Evolutionary conservation across 2,329 filamentous ascomycete species (phyloP).

Genomic region (Scedosporium aurantiacum): DNA sequence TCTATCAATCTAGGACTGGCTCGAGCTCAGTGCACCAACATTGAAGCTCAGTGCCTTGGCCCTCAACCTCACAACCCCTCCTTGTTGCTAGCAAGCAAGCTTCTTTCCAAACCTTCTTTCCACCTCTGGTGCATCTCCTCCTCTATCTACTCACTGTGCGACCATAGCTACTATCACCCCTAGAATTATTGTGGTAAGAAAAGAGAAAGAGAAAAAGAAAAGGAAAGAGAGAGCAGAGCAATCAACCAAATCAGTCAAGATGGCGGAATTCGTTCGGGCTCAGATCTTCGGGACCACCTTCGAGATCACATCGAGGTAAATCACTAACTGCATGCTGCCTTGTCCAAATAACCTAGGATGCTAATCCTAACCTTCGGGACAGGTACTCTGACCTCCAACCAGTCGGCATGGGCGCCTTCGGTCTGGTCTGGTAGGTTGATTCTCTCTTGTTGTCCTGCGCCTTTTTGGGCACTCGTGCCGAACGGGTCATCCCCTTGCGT

Average conservation of each 20-base stretch:
- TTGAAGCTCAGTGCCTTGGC: not conserved
- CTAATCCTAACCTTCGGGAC: slow-evolving; percentile 6
- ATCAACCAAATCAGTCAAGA: slow-evolving; percentile 43
- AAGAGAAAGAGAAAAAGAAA: not conserved
- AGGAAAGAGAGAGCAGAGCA: not conserved
- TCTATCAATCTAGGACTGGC: not conserved
- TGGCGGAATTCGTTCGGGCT: slow-evolving; percentile 98
- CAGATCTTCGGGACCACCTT: slow-evolving; percentile 99
- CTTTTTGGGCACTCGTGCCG: not conserved
- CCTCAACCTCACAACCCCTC: not conserved
- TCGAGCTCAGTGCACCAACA: not conserved
- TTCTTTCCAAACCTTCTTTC: not conserved
- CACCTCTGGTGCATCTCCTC: not conserved
- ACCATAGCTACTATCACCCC: not conserved
- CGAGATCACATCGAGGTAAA: slow-evolving; percentile 94
- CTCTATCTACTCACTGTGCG: not conserved
- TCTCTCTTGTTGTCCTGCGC: slow-evolving; percentile 7
- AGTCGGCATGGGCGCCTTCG: slow-evolving; percentile 98
- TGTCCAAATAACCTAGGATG: not conserved
- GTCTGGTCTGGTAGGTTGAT: slow-evolving; percentile 75
- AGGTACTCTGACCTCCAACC: slow-evolving; percentile 98
- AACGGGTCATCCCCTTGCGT: not conserved
- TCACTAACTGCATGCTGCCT: slow-evolving; percentile 8
- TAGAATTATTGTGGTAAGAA: not conserved
- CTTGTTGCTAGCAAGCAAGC: not conserved